Percentiles rank a stretch among this genome's conserved stretches.
Conservation (phyloP, 2,329 filamentous ascomycete genomes). For the Cladosporium sphaerospermum region DNA sequence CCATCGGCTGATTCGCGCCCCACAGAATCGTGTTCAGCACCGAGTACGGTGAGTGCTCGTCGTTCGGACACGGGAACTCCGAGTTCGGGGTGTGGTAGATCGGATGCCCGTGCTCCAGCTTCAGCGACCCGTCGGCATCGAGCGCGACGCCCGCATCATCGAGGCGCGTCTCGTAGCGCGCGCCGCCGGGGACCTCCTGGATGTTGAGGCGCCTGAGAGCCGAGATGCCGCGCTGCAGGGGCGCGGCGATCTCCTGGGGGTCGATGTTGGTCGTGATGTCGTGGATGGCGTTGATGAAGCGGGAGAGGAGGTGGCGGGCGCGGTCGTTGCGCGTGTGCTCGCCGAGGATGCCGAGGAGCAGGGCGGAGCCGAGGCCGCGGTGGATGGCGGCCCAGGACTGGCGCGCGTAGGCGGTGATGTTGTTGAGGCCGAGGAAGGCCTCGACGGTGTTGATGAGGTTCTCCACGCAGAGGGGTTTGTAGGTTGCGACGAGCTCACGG, state of each 20-base stretch:
- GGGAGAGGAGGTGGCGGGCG: constrained; percentile 39
- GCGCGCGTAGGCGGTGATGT: constrained; percentile 39
- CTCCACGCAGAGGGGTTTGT: constrained; percentile 48
- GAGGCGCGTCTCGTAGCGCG: constrained; percentile 5
- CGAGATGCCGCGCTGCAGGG: constrained; percentile 41
- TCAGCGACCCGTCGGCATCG: constrained; percentile 16
- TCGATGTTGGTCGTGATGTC: constrained; percentile 44
- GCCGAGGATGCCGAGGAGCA: constrained; percentile 36
- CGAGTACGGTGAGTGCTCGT: constrained; percentile 42
- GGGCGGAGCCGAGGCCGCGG: constrained; percentile 36
- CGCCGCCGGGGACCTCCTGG: constrained; percentile 3
- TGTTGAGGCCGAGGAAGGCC: constrained; percentile 54
- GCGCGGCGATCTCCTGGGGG: constrained; percentile 42
- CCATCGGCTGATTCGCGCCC: not conserved
- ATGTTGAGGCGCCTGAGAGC: constrained; percentile 39
- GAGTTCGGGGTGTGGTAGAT: constrained; percentile 25
- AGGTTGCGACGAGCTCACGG: constrained; percentile 39
- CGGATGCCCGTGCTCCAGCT: constrained; percentile 18
- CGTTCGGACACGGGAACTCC: constrained; percentile 22
- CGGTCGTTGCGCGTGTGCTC: constrained; percentile 42
- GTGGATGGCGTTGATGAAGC: constrained; percentile 41
- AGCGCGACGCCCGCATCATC: constrained; percentile 12
- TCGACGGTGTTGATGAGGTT: constrained; percentile 52
- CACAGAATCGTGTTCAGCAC: constrained; percentile 43
- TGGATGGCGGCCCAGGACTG: constrained; percentile 31